A percentile compares a stretch with the other conserved stretches of the same genome.
Conservation (phyloP, 352 stramenopile genomes). For the Pythium periplocum region DNA sequence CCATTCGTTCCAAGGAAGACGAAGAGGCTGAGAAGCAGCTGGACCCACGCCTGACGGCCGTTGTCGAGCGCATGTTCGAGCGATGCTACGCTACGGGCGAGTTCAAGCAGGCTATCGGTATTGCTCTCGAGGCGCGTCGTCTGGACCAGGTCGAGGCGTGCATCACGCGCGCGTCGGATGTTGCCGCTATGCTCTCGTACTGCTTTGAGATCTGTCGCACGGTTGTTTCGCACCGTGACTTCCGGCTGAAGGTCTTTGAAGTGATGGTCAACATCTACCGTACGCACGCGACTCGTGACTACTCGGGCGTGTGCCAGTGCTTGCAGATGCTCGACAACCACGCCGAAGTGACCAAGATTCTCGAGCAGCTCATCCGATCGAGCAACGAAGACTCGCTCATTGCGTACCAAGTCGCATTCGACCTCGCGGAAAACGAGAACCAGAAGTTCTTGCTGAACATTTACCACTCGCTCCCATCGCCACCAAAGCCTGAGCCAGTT, state of each 20-base stretch:
- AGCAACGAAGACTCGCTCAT: slow-evolving; percentile 79
- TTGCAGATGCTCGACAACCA: slow-evolving; percentile 87
- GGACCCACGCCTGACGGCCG: slow-evolving; percentile 89
- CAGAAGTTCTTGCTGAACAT: slow-evolving; percentile 95
- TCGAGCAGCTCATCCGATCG: slow-evolving; percentile 80
- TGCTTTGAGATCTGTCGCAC: slow-evolving; percentile 93
- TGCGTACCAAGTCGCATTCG: slow-evolving; percentile 98
- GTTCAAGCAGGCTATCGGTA: slow-evolving; percentile 96
- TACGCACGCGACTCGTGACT: slow-evolving; percentile 49
- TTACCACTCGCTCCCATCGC: slow-evolving; percentile 77
- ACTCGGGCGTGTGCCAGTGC: slow-evolving; percentile 82
- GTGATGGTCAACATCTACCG: slow-evolving; percentile 88
- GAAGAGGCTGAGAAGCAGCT: slow-evolving; percentile 66
- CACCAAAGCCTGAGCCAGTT: slow-evolving; percentile 21
- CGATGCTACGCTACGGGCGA: slow-evolving; percentile 92
- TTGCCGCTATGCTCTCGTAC: slow-evolving; percentile 82
- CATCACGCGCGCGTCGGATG: slow-evolving; percentile 76
- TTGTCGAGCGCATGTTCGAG: slow-evolving; percentile 98
- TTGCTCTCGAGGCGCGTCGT: slow-evolving; percentile 94
- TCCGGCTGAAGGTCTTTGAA: slow-evolving; percentile 92
- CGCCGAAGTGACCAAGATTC: slow-evolving; percentile 79
- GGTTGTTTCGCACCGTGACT: slow-evolving; percentile 90
- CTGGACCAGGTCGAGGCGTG: slow-evolving; percentile 92
- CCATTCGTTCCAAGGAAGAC: slow-evolving; percentile 75
- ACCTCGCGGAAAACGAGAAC: slow-evolving; percentile 97